phyloP scores from a whole-genome alignment of 345 rosid species.

The Gossypium raimondii region DNA sequence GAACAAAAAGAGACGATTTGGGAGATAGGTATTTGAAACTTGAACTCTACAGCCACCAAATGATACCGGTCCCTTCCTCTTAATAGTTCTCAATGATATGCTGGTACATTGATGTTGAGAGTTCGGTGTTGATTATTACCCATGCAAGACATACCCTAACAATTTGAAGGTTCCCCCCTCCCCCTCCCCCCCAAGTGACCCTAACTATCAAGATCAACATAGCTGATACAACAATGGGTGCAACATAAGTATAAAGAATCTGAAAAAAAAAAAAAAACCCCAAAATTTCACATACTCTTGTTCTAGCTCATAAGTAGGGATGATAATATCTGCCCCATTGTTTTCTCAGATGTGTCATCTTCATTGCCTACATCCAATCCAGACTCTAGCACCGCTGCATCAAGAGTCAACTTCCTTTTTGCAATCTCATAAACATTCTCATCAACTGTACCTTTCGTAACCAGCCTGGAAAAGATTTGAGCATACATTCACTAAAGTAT shows the following conservation, averaged over 20 bases:
- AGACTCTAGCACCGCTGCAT: slow-evolving; percentile 87
- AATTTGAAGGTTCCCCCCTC: not conserved
- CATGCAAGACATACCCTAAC: not conserved
- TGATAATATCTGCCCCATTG: slow-evolving; percentile 87
- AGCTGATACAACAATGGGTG: slow-evolving; percentile 19
- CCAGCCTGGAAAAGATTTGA: slow-evolving; percentile 47
- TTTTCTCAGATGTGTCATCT: slow-evolving; percentile 59
- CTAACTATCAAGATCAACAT: not conserved
- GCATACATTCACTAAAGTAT: not conserved
- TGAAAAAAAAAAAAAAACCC: not conserved
- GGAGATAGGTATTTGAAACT: not conserved
- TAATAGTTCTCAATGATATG: not conserved
- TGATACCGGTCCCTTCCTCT: not conserved
- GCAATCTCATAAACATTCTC: slow-evolving; percentile 94
- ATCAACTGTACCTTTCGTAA: slow-evolving; percentile 86
- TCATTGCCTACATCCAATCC: slow-evolving; percentile 57
- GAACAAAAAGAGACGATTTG: not conserved
- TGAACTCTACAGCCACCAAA: not conserved
- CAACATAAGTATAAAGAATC: not conserved
- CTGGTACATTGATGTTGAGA: not conserved
- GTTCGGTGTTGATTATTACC: slow-evolving; percentile 3
- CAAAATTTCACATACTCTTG: not conserved
- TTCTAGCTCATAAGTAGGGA: slow-evolving; percentile 65
- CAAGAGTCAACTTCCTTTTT: slow-evolving; percentile 71
- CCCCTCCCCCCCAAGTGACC: not conserved